Percentiles rank a stretch among this genome's conserved stretches.
Evolutionary conservation across 2,329 filamentous ascomycete genomes (phyloP).

Genomic region (Stagonosporopsis chrysanthemi): DNA sequence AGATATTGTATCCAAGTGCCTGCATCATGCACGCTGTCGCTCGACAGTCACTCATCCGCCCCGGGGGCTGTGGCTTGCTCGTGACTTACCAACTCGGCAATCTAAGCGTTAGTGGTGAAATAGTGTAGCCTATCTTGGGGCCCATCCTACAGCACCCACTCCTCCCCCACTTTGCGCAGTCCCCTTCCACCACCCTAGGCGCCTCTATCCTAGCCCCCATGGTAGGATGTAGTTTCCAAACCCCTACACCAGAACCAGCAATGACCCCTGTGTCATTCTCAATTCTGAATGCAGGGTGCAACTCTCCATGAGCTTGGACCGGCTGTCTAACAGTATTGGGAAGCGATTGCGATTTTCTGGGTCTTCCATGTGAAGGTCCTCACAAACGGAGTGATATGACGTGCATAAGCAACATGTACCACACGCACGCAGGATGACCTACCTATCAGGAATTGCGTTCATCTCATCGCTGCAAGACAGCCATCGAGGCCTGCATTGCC

Average conservation of each 20-base stretch:
- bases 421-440: constrained; percentile 5
- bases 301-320: constrained; percentile 3
- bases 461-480: not conserved
- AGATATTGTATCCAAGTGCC: constrained; percentile 9
- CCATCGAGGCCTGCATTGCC: not conserved
- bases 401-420: constrained; percentile 15
- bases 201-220: constrained; percentile 11
- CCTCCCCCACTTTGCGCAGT: constrained; percentile 18
- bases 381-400: constrained; percentile 12
- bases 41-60: constrained; percentile 5
- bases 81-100: constrained; percentile 16
- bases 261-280: constrained; percentile 12
- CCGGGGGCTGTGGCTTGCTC: constrained; percentile 5
- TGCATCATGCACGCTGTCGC: constrained; percentile 17
- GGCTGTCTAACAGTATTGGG: constrained; percentile 17
- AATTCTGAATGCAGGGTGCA: constrained; percentile 7
- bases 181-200: constrained; percentile 8
- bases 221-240: constrained; percentile 7
- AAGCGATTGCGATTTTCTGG: constrained; percentile 21
- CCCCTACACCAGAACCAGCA: constrained; percentile 5
- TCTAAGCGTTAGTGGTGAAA: constrained; percentile 12
- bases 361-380: constrained; percentile 14
- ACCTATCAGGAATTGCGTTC: constrained; percentile 3
- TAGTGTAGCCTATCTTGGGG: constrained; percentile 18
- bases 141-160: constrained; percentile 12